phyloP scores from a whole-genome alignment of 108 stramenopile species.

The Epipyxis sp. region DNA sequence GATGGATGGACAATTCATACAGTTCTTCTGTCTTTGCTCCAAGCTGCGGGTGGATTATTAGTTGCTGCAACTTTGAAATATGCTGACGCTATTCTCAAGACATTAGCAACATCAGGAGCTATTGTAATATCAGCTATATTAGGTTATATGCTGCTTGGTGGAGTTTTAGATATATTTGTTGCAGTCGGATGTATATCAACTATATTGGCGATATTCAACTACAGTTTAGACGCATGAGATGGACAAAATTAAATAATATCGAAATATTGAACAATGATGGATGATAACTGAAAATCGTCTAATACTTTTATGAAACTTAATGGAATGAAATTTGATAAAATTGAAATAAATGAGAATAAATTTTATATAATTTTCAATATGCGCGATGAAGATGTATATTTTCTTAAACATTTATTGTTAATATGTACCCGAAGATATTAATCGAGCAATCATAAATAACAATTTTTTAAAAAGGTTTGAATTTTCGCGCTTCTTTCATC shows the following conservation, averaged over 20 bases:
- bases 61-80: slow-evolving; percentile 89
- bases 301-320: no score
- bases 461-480: slow-evolving; percentile 11
- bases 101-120: slow-evolving; percentile 63
- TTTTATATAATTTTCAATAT: no score
- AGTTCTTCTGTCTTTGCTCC: slow-evolving; percentile 54
- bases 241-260: no score
- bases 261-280: no score
- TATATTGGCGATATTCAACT: slow-evolving; percentile 22
- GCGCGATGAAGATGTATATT: no score
- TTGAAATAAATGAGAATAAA: no score
- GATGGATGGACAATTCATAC: slow-evolving; percentile 41
- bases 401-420: no score
- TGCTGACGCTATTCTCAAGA: slow-evolving; percentile 87
- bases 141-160: slow-evolving; percentile 32
- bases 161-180: slow-evolving; percentile 13
- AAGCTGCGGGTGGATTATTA: slow-evolving; percentile 82
- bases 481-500: not conserved
- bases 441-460: no score
- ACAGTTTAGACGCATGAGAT: slow-evolving; percentile 4
- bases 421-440: no score
- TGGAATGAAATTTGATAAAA: no score
- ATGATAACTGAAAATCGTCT: no score
- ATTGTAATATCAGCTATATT: slow-evolving; percentile 43
- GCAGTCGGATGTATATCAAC: slow-evolving; percentile 10